Evolutionary conservation across 306 rosid genomes (phyloP).

Genomic region (Oxytropis ochrocephala): DNA sequence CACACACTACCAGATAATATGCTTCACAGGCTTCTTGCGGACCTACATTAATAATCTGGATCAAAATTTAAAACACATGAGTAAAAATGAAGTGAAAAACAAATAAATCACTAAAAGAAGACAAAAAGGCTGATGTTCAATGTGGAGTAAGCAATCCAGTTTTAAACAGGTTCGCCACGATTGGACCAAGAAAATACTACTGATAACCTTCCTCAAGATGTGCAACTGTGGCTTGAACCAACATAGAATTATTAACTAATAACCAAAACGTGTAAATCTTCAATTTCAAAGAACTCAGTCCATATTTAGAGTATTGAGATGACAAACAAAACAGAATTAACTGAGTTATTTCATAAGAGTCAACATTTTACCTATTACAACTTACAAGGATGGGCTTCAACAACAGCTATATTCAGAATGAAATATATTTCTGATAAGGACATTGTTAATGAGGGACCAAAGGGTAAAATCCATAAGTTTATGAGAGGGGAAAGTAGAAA

Average conservation of each 20-base stretch:
- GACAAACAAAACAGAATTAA: too few relatives aligned
- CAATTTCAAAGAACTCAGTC: neutral
- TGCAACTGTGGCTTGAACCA: slow-evolving; percentile 94
- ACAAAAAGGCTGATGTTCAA: neutral
- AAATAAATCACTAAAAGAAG: slow-evolving; percentile 5
- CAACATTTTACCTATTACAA: too few relatives aligned
- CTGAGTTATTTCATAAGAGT: too few relatives aligned
- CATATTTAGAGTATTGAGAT: too few relatives aligned
- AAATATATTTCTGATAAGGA: too few relatives aligned
- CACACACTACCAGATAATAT: neutral
- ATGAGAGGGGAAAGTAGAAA: too few relatives aligned
- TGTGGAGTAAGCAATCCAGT: neutral
- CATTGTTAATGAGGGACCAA: too few relatives aligned
- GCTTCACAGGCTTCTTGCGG: neutral
- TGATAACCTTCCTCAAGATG: slow-evolving; percentile 76
- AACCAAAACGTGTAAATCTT: neutral
- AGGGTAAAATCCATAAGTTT: too few relatives aligned
- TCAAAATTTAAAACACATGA: too few relatives aligned
- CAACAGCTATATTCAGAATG: too few relatives aligned
- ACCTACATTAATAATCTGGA: too few relatives aligned
- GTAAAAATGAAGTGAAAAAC: neutral
- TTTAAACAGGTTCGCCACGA: neutral
- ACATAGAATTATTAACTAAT: slow-evolving; percentile 24
- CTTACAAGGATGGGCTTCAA: too few relatives aligned
- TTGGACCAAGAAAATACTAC: slow-evolving; percentile 4